Conservation (phyloP, 2,329 filamentous ascomycete genomes). For the Fusarium lyarnte region DNA sequence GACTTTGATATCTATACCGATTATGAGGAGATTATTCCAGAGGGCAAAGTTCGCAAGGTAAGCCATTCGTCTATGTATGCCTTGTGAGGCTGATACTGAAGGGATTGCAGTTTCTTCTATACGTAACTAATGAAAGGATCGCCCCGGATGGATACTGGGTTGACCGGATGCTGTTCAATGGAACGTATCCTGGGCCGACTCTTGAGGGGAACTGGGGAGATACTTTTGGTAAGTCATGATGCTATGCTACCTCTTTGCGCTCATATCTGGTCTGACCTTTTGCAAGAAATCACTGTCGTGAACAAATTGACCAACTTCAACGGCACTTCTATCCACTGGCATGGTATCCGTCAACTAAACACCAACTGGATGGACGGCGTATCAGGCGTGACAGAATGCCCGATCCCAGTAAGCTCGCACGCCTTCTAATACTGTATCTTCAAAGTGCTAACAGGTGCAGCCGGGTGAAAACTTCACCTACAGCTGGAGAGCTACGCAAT, state of each 20-base stretch:
- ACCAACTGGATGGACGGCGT: constrained; percentile 6
- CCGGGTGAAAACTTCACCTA: background rate
- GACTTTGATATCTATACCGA: background rate
- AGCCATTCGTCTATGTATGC: background rate
- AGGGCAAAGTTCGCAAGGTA: background rate
- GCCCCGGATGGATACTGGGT: background rate
- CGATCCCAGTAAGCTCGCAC: background rate
- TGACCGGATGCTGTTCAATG: background rate
- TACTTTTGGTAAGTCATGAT: background rate
- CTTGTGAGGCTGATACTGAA: background rate
- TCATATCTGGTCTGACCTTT: rapidly evolving
- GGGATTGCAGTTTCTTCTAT: background rate
- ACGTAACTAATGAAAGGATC: background rate
- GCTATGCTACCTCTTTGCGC: background rate
- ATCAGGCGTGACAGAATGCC: background rate
- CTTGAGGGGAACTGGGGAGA: background rate
- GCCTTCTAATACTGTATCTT: no score
- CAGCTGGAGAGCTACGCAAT: background rate
- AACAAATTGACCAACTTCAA: background rate
- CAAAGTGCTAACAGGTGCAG: no score
- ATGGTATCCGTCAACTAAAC: background rate
- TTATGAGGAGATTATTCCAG: background rate
- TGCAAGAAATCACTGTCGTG: background rate
- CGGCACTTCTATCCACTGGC: background rate
- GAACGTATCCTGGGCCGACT: background rate